Base-by-base conservation (phyloP, 768 basidiomycete species). In the Neoboletus magnificus region DNA sequence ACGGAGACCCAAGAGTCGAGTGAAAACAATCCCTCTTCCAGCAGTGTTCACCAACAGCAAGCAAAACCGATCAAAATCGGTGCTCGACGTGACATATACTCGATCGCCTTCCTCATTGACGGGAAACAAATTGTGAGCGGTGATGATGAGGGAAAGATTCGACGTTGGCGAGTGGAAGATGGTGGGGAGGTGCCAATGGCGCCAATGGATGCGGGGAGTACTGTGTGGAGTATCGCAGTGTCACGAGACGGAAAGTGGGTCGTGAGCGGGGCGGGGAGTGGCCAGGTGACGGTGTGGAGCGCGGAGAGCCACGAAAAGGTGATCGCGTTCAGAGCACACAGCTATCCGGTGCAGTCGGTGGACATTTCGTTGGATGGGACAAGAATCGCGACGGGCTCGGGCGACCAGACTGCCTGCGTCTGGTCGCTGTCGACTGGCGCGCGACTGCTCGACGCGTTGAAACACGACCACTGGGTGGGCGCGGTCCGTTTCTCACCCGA, bases 71-170 rank as follows among this genome's bases (percentile, higher is more conserved):
- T n/a, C 9, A 12, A 7, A 12, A 37, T 58, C 9, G 8, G 45
- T 18, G n/a, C n/a, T n/a, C n/a, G 29, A 27, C 1, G 13, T 4
- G 1, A 7, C 15, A 18, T 56, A 16, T 5, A 4, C 13, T 52
- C 55, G 13, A n/a, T 50, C 9, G 37, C 22, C 13, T 50, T 50
- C n/a, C 22, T 36, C 30, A 22, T 10, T 3, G 36, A 45, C 20
- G 51, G 45, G 18, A 48, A 35, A 27, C 23, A 50, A 7, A 2
- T 58, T 22, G 23, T 58, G 48, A 16, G 54, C 11, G 48, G 48
- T 1, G 53, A 27, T 22, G 2, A 3, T 3, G 43, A 42, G 47
- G 29, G 35, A 5, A 22, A 3, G n/a, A 30, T 60, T n/a, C 48
- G 45, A 22, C 33, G 18, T 5, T 53, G 59, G 47, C 37, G 30